Conservation (phyloP, 2,329 filamentous ascomycete genomes). For the Penicillium digitatum region DNA sequence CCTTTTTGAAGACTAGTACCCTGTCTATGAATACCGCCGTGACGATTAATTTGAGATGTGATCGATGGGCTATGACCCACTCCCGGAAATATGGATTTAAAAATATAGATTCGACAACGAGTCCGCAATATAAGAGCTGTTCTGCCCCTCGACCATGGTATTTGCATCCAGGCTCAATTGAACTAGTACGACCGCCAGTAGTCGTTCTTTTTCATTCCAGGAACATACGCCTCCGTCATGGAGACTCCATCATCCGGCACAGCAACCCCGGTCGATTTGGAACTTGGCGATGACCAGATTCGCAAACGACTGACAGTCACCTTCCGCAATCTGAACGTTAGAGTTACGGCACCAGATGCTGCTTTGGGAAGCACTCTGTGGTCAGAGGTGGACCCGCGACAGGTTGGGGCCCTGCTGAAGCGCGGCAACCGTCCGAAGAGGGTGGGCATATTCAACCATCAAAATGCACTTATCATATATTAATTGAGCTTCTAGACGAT, state of each 20-base stretch:
- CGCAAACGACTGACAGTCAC: slow-evolving; percentile 36
- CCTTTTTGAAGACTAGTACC: neutral
- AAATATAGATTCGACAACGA: neutral
- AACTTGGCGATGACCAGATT: slow-evolving; percentile 17
- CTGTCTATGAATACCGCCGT: neutral
- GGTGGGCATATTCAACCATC: slow-evolving; percentile 16
- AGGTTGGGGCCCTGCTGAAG: slow-evolving; percentile 22
- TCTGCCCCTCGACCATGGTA: neutral
- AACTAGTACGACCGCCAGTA: neutral
- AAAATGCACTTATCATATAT: neutral
- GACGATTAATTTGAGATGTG: neutral
- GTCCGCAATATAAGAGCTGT: slow-evolving; percentile 12
- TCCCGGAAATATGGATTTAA: slow-evolving; percentile 21
- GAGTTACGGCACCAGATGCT: slow-evolving; percentile 36
- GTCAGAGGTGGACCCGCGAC: slow-evolving; percentile 34
- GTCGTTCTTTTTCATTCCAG: neutral
- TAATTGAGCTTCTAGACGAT: slow-evolving; percentile 33
- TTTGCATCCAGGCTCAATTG: neutral
- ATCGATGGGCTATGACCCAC: slow-evolving; percentile 1
- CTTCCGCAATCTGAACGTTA: slow-evolving; percentile 34
- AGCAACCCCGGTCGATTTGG: slow-evolving; percentile 24
- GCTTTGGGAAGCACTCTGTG: slow-evolving; percentile 35
- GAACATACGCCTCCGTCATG: slow-evolving; percentile 12
- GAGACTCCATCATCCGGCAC: slow-evolving; percentile 30
- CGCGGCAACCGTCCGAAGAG: slow-evolving; percentile 25